Evolutionary conservation across 2,329 filamentous ascomycete genomes (phyloP), one percentile per base, ranked within the genome.

Genomic region (Fonsecaea nubica): DNA sequence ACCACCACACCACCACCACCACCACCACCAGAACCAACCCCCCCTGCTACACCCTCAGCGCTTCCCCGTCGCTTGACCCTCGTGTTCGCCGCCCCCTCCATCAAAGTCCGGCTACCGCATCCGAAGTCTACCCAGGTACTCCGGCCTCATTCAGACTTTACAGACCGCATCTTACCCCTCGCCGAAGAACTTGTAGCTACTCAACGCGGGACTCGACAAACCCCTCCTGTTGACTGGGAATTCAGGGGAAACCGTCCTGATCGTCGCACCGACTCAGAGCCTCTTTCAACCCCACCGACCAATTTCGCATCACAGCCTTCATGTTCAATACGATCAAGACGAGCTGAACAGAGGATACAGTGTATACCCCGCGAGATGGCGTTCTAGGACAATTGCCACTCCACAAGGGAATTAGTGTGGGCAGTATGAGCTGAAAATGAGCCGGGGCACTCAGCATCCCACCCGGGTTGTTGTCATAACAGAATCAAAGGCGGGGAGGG

Each of bases 71-170:
- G 45, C 42, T 35, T 33, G 30, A 36, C 4, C 6, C 30, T 61
- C 58, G 58, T 61, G 53, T 61, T 61, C 42, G 58, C 45, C 45
- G 52, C 38, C 8, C 33, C 30, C 52, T 35, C 52, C 52, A 55
- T 18, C 1, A 36, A 12, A 33, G 30, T 33, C 33, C 48, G 25
- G 30, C 18, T 21, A 9, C 30, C n/a, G 48, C 35, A 36, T n/a
- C 42, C 33, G 50, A 60, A 45, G 45, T 50, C 12, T 25, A 3
- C 18, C 18, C 45, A 50, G 8, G 18, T 25, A 12, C 45, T 25
- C 42, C 18, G 45, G 18, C 1, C 18, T 12, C 18, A 10, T 10
- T 25, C 18, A 25, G 45, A 50, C 45, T 25, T 25, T 50, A 50
- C 45, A 50, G 18, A 21, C 21, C 25, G 18, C 45, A 12, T 50